Evolutionary conservation across 2,329 filamentous ascomycete species (phyloP).

Genomic region (Gnomoniopsis sp.): DNA sequence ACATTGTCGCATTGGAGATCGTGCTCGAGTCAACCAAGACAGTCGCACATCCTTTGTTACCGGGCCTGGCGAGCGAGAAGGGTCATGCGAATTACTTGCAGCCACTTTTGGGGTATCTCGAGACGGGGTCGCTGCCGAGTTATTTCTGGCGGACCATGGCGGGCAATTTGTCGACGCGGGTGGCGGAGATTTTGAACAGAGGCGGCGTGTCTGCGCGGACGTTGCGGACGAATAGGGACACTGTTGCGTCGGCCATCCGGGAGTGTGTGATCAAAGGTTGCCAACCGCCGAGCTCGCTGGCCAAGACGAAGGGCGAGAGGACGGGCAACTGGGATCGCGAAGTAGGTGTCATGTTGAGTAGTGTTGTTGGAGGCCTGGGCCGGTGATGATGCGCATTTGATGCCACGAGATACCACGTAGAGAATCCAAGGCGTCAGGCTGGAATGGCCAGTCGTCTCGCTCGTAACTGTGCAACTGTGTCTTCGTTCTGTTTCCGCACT

Average conservation of each 20-base stretch:
- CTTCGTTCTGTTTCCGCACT: too few relatives aligned
- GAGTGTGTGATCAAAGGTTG: constrained; percentile 81
- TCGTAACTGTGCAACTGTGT: too few relatives aligned
- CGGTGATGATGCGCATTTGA: constrained; percentile 26
- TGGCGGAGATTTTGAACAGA: constrained; percentile 78
- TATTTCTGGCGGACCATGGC: constrained; percentile 95
- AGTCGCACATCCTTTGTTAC: constrained; percentile 65
- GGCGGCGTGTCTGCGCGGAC: constrained; percentile 83
- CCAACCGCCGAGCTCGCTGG: constrained; percentile 58
- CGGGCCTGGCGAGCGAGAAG: constrained; percentile 29
- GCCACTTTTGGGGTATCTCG: constrained; percentile 71
- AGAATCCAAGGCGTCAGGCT: background rate
- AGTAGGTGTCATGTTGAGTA: constrained; percentile 90
- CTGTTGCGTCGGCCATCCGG: constrained; percentile 71
- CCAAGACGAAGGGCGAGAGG: constrained; percentile 40
- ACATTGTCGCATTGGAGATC: constrained; percentile 81
- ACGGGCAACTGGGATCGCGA: constrained; percentile 76
- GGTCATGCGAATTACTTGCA: constrained; percentile 57
- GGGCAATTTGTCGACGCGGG: constrained; percentile 68
- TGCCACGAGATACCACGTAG: background rate
- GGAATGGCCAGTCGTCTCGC: too few relatives aligned
- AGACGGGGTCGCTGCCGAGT: constrained; percentile 80
- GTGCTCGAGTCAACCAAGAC: constrained; percentile 68
- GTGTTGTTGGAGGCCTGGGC: constrained; percentile 61
- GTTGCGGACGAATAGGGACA: constrained; percentile 70